phyloP scores from a whole-genome alignment of 495 filamentous ascomycete genomes.

The Staphylotrichum longicolle region DNA sequence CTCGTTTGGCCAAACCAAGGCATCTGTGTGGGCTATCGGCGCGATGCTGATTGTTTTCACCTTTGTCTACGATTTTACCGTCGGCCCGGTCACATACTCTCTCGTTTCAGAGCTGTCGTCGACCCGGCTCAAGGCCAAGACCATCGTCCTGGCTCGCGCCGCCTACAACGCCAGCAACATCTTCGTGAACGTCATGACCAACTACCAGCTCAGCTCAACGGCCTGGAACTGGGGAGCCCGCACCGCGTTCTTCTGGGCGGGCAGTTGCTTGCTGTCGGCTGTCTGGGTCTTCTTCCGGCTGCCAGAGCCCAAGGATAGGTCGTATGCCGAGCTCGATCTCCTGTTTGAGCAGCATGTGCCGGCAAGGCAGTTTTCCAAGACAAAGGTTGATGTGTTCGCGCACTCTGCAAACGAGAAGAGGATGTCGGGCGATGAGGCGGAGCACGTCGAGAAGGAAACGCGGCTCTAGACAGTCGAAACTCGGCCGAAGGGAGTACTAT shows the following conservation, averaged over 20 bases:
- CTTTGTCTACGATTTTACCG: conserved; percentile 53
- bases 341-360: conserved; percentile 46
- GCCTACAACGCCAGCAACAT: conserved; percentile 51
- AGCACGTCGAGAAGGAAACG: background rate
- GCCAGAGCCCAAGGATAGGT: conserved; percentile 41
- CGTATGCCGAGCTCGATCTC: conserved; percentile 51
- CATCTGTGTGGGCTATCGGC: conserved; percentile 42
- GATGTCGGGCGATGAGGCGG: background rate
- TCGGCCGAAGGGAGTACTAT: too few relatives aligned
- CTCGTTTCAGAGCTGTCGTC: conserved; percentile 56
- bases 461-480: too few relatives aligned
- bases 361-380: conserved; percentile 41
- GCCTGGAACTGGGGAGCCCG: conserved; percentile 53
- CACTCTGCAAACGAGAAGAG: background rate
- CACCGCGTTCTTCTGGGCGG: conserved; percentile 55
- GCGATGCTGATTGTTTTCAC: conserved; percentile 52
- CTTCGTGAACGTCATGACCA: conserved; percentile 48
- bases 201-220: conserved; percentile 48
- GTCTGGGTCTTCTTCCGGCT: conserved; percentile 39
- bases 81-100: conserved; percentile 56
- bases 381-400: conserved; percentile 33
- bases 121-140: conserved; percentile 53
- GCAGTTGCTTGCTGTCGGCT: conserved; percentile 41
- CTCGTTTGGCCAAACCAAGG: conserved; percentile 26
- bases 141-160: conserved; percentile 53